A percentile compares a stretch with the other conserved stretches of the same genome.
Conservation (phyloP, 768 basidiomycete genomes). For the Neoboletus brunneissimus region DNA sequence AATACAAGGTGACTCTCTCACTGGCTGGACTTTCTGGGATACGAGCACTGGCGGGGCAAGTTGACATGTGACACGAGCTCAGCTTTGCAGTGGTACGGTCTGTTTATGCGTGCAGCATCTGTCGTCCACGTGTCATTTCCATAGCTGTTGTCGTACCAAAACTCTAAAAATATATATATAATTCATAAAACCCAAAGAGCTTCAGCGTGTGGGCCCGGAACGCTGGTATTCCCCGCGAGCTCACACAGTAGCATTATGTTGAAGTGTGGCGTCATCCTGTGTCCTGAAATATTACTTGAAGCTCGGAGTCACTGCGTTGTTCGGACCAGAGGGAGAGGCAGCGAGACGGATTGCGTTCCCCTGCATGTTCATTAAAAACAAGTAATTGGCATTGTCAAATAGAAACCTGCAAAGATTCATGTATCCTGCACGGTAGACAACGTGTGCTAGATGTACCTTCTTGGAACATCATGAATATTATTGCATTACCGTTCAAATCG, state of each 20-base stretch:
- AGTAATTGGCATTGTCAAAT: too few species aligned
- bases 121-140: constrained; percentile 3
- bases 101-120: constrained; percentile 3
- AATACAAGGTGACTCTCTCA: neutral
- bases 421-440: too few species aligned
- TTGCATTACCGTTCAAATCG: neutral
- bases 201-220: neutral
- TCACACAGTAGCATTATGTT: neutral
- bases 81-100: constrained; percentile 7
- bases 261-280: too few species aligned
- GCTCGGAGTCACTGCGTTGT: too few species aligned
- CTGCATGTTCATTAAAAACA: too few species aligned
- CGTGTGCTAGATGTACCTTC: too few species aligned
- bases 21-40: neutral
- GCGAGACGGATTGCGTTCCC: too few species aligned
- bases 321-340: too few species aligned
- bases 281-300: too few species aligned
- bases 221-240: neutral
- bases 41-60: neutral
- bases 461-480: neutral
- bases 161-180: constrained; percentile 8
- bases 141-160: constrained; percentile 10
- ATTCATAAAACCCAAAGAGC: neutral
- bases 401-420: too few species aligned
- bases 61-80: constrained; percentile 9